phyloP scores from a whole-genome alignment of 495 filamentous ascomycete species.

The Tuber borchii region DNA sequence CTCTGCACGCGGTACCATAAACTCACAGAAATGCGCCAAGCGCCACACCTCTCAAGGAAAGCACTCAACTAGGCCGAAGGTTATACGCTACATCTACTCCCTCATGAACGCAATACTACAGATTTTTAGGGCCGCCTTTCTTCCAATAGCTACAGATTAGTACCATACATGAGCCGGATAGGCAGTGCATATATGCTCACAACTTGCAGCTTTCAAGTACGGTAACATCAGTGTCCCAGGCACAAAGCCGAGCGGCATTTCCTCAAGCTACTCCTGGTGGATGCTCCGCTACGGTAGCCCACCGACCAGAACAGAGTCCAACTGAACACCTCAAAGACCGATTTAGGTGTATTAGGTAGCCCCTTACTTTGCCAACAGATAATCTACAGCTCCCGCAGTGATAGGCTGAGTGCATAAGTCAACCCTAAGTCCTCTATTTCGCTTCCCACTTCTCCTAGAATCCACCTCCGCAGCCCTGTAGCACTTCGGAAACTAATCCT shows the following conservation, averaged over 20 bases:
- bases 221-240: background rate
- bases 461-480: too few species aligned
- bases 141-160: background rate
- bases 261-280: background rate
- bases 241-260: background rate
- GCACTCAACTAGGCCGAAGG: background rate
- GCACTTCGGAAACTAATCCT: background rate
- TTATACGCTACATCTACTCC: background rate
- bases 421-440: background rate
- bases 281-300: background rate
- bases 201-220: background rate
- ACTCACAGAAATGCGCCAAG: background rate
- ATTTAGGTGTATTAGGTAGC: background rate
- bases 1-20: too few species aligned
- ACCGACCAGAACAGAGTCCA: background rate
- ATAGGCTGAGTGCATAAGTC: background rate
- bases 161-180: background rate
- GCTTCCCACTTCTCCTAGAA: too few species aligned
- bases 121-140: background rate
- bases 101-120: background rate
- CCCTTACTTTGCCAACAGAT: background rate
- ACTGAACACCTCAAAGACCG: background rate
- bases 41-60: background rate
- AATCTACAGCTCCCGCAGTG: background rate
- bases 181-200: background rate